Evolutionary conservation across 2,329 filamentous ascomycete species (phyloP).

Genomic region (Xenoacremonium recifei): DNA sequence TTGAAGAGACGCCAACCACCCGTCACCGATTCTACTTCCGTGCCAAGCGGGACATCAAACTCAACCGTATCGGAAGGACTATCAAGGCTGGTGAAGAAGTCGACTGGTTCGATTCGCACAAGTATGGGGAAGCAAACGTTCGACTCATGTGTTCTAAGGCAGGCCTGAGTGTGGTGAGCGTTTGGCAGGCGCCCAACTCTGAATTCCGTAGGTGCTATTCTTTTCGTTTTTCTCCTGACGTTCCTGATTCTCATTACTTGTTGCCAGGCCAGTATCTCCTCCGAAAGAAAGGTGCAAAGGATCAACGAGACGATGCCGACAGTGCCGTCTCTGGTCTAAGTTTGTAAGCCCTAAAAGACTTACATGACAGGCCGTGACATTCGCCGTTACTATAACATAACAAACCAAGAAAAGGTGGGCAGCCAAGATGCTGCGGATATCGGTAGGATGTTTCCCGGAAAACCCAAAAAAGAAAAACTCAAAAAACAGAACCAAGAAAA

Average conservation of each 20-base stretch:
- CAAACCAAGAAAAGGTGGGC: constrained; percentile 25
- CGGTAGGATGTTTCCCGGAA: too few species aligned
- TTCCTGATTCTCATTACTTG: constrained; percentile 16
- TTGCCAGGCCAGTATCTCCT: constrained; percentile 37
- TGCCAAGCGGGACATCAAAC: constrained; percentile 32
- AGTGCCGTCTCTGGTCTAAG: constrained; percentile 35
- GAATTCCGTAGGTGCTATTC: constrained; percentile 36
- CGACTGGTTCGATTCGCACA: constrained; percentile 45
- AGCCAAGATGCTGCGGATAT: constrained; percentile 22
- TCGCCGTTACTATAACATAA: too few species aligned
- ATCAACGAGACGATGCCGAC: constrained; percentile 35
- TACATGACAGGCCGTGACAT: too few species aligned
- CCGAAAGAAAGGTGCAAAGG: constrained; percentile 26
- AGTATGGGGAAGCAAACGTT: constrained; percentile 36
- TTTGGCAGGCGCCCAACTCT: constrained; percentile 36
- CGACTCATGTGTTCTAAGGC: constrained; percentile 39
- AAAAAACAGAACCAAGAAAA: not conserved
- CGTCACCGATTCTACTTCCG: constrained; percentile 40
- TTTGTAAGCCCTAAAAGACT: too few species aligned
- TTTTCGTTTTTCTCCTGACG: constrained; percentile 5
- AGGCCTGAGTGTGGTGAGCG: constrained; percentile 33
- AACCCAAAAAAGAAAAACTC: constrained; percentile 10
- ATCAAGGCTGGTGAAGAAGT: constrained; percentile 34
- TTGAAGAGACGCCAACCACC: constrained; percentile 35
- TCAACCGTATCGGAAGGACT: constrained; percentile 20